A percentile compares a stretch with the other conserved stretches of the same genome.
phyloP scores from a whole-genome alignment of 2,329 filamentous ascomycete species.

The Calonectria naviculata region DNA sequence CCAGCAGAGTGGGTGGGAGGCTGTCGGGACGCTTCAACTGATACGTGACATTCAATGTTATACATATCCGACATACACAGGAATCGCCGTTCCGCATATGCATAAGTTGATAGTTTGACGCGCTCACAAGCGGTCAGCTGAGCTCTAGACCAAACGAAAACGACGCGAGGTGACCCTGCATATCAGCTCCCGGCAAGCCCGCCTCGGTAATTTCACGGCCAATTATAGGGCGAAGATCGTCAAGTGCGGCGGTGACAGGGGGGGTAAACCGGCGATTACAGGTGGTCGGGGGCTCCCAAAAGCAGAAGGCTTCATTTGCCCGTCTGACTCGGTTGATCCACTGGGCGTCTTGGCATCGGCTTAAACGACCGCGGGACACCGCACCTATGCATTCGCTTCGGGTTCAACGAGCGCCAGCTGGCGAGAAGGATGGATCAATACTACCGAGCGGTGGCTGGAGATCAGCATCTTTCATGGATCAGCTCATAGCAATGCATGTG shows the following conservation, averaged over 20 bases:
- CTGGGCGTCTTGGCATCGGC: neutral
- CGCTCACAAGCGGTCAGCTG: neutral
- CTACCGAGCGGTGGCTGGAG: neutral
- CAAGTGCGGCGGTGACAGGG: neutral
- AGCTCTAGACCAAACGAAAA: neutral
- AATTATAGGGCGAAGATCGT: neutral
- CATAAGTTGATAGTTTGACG: neutral
- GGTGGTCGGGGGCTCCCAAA: neutral
- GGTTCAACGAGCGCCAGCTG: neutral
- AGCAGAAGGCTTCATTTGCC: neutral
- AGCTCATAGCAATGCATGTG: neutral
- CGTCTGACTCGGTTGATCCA: neutral
- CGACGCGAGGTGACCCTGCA: neutral
- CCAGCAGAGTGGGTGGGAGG: neutral
- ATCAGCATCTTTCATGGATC: neutral
- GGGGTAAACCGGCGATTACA: neutral
- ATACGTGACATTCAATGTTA: no score
- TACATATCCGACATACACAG: neutral
- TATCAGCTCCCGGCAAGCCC: neutral
- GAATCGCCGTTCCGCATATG: neutral
- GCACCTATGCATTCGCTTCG: neutral
- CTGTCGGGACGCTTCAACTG: neutral
- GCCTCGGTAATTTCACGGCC: neutral
- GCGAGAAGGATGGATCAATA: neutral
- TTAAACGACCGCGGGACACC: neutral